Conservation (phyloP, 2,329 filamentous ascomycete genomes). For the Sclerotinia sclerotiorum region DNA sequence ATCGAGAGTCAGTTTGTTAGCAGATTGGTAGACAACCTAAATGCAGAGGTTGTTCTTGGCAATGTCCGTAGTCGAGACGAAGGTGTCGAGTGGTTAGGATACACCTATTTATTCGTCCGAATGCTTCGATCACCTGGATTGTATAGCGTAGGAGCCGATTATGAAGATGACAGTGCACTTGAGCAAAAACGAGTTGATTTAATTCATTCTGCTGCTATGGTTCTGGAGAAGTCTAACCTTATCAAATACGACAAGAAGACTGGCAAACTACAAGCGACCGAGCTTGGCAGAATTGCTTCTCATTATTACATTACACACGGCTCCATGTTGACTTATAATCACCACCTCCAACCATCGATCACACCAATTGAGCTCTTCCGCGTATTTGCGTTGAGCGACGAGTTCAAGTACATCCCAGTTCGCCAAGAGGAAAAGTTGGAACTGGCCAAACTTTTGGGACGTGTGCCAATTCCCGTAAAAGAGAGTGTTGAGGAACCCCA, state of each 20-base stretch:
- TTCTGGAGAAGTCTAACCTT: slow-evolving; percentile 83
- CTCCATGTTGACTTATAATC: slow-evolving; percentile 97
- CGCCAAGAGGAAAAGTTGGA: slow-evolving; percentile 97
- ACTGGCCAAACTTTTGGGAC: slow-evolving; percentile 82
- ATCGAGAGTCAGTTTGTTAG: slow-evolving; percentile 97
- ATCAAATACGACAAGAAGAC: slow-evolving; percentile 95
- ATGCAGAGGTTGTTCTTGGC: slow-evolving; percentile 92
- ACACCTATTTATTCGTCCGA: slow-evolving; percentile 95
- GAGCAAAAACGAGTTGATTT: slow-evolving; percentile 98
- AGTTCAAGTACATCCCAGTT: slow-evolving; percentile 99
- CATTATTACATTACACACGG: slow-evolving; percentile 98
- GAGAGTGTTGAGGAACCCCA: slow-evolving; percentile 96
- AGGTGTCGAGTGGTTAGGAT: slow-evolving; percentile 98
- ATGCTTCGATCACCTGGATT: slow-evolving; percentile 95
- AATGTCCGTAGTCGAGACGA: slow-evolving; percentile 91
- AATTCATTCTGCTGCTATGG: slow-evolving; percentile 85
- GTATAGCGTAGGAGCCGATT: slow-evolving; percentile 94
- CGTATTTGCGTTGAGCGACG: slow-evolving; percentile 90
- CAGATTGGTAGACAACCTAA: slow-evolving; percentile 91
- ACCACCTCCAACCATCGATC: slow-evolving; percentile 88
- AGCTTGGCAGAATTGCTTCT: slow-evolving; percentile 91
- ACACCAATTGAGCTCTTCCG: slow-evolving; percentile 95
- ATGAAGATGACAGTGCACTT: slow-evolving; percentile 84
- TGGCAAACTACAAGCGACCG: slow-evolving; percentile 84
- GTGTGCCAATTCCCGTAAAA: slow-evolving; percentile 94